These are phyloP conservation scores for Caloboletus inedulis DNA, from an alignment of 1,284 basidiomycete species.

Conservation along the genomic window DNA sequence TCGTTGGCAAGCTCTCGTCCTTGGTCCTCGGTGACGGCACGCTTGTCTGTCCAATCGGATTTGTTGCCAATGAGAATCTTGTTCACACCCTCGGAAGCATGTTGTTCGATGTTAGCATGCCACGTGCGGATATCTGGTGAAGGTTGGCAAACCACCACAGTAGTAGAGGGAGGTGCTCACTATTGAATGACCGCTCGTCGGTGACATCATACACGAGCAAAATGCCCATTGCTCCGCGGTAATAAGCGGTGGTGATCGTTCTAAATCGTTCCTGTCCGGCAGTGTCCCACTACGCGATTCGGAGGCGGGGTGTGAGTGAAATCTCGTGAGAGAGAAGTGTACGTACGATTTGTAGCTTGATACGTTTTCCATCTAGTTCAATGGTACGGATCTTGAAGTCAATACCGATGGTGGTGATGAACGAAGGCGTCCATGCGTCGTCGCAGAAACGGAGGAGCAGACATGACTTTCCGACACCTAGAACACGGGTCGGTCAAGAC, in stretches of 20 bases:
- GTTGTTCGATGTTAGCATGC: slow-evolving; percentile 98
- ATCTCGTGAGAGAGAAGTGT: neutral
- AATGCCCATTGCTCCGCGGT: slow-evolving; percentile 99
- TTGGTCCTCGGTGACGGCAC: slow-evolving; percentile 85
- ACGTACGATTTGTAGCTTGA: slow-evolving; percentile 93
- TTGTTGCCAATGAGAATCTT: slow-evolving; percentile 99
- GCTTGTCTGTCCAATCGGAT: slow-evolving; percentile 98
- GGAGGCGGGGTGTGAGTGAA: slow-evolving; percentile 1
- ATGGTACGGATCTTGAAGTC: slow-evolving; percentile 98
- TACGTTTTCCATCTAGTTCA: slow-evolving; percentile 92
- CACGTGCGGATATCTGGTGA: slow-evolving; percentile 93
- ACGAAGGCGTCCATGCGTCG: slow-evolving; percentile 99
- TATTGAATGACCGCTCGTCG: slow-evolving; percentile 96
- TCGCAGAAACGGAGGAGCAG: slow-evolving; percentile 98
- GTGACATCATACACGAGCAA: slow-evolving; percentile 98
- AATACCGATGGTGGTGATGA: slow-evolving; percentile 98
- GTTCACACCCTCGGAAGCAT: slow-evolving; percentile 98
- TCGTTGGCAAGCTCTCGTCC: slow-evolving; percentile 81
- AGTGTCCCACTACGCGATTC: slow-evolving; percentile 86
- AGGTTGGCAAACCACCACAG: slow-evolving; percentile 1
- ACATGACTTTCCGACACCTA: slow-evolving; percentile 98
- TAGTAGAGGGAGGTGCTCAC: slow-evolving; percentile 48
- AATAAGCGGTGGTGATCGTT: slow-evolving; percentile 99
- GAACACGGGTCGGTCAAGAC: neutral
- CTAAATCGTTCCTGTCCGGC: slow-evolving; percentile 99